A percentile compares a stretch with the other conserved stretches of the same genome.
Conservation (phyloP, 2,329 filamentous ascomycete species). For the Phyllosticta citriasiana region DNA sequence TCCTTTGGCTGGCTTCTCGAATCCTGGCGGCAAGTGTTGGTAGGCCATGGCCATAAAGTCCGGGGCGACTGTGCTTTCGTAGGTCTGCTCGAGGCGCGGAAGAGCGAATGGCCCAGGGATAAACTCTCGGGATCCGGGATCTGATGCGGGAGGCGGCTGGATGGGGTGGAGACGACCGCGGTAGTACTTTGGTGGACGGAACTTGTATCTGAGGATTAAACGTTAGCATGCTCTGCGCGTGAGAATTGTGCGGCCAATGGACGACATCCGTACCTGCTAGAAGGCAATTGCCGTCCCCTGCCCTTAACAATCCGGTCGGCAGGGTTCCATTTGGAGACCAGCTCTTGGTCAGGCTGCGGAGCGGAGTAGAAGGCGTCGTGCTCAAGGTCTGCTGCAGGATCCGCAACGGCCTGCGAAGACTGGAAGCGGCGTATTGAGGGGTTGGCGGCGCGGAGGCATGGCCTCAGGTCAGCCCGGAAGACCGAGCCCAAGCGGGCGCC, state of each 20-base stretch:
- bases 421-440: constrained; percentile 35
- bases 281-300: constrained; percentile 36
- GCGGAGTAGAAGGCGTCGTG: constrained; percentile 35
- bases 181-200: constrained; percentile 87
- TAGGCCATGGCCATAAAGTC: constrained; percentile 88
- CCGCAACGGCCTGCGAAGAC: constrained; percentile 32
- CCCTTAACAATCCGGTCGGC: constrained; percentile 32
- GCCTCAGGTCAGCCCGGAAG: constrained; percentile 19
- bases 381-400: constrained; percentile 36
- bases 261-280: constrained; percentile 40
- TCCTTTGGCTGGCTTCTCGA: constrained; percentile 45
- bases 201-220: constrained; percentile 64
- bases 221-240: not conserved
- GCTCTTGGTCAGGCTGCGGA: constrained; percentile 28
- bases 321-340: constrained; percentile 39
- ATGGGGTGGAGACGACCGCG: constrained; percentile 88
- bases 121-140: constrained; percentile 80
- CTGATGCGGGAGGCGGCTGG: constrained; percentile 75
- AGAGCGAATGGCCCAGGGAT: constrained; percentile 83
- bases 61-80: constrained; percentile 71
- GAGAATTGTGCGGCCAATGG: not conserved
- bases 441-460: constrained; percentile 14
- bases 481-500: constrained; percentile 20
- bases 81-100: constrained; percentile 82
- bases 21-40: constrained; percentile 73